Evolutionary conservation across 176 grass and related monocot species (phyloP), one percentile per base, ranked within the genome.

Genomic region (bread wheat (Triticum aestivum)): DNA sequence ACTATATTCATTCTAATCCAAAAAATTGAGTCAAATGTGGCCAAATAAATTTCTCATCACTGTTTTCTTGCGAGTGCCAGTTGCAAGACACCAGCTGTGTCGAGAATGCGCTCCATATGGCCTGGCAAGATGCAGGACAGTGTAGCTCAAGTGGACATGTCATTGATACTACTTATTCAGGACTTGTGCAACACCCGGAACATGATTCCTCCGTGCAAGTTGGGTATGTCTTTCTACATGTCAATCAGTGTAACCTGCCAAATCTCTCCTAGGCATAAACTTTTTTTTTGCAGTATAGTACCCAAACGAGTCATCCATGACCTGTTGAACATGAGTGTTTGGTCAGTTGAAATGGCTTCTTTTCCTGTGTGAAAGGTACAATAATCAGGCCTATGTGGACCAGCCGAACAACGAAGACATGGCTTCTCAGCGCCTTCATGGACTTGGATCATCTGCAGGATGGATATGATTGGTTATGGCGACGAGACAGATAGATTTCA

Each of bases 121-220:
- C 78, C 1, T 90, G 90, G 92, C 81, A 90, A 52, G 85, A 90
- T 85, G 85, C 61, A 68, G 80, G 86, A 72, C 73, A 83, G 30
- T 88, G 85, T 64, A 90, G 85, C 61, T 52, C 85, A 29, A 39
- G 30, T 78, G 79, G 59, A 18, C 86, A 72, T 91, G 67, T 8
- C 34, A 62, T 59, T 21, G 78, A 92, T 61, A 79, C 69, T 61
- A 83, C 62, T 18, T 75, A 84, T 69, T 74, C 83, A 64, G 85
- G 33, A 76, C 54, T 86, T 58, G 65, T 92, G 42, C 58, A 65
- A 56, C 82, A 75, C 20, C 70, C 64, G 4, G 84, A 82, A 33
- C 47, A 80, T 61, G 77, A 89, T 75, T 67, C 73, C 18, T 69
- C 66, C 17, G 41, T 83, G 61, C 85, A 92, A 41, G 83, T 86